Evolutionary conservation across 345 rosid genomes (phyloP), one percentile per base, ranked within the genome.

Genomic region (Gossypium australe): DNA sequence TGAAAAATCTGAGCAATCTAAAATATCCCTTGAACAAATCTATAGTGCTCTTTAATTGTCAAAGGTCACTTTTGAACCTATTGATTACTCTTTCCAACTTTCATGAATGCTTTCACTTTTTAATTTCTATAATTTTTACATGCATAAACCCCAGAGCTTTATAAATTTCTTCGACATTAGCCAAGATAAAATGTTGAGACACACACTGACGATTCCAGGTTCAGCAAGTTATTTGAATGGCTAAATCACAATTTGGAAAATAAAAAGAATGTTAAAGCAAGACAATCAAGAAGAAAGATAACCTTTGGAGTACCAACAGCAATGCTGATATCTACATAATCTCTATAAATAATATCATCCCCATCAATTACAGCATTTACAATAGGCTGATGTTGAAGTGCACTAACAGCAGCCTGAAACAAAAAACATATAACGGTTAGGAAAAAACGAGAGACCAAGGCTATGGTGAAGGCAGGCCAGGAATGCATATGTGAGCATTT

Each of bases 301-400:
- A 87, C 88, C 90, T 87, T 87, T 16, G 90, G 79, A 78, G 90
- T 87, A 70, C 90, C 90, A 70, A 87, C 90, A 10, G 99, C 98
- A 25, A 95, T 89, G 83, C 98, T 95, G 77, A 95, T 88, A 79
- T 95, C 99, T 48, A 93, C 60, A 45, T 95, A 95, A 80, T 95
- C 99, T 85, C 98, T 88, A 81, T 95, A 95, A 72, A 93, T 93
- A 73, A 95, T 95, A 79, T 95, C 99, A 34, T 95, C 99, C 56
- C 99, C 99, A 60, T 95, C 99, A 51, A 95, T 95, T 63, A 95
- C 99, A 71, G 99, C 99, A 91, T 95, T 95, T 43, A 93, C 87
- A 73, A 91, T 89, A 20, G 99, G 99, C 74, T 95, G 99, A 78
- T 91, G 84, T 84, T 91, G 97, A 66, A 95, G 98, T 41, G 89